Evolutionary conservation across 1,284 basidiomycete genomes (phyloP), one percentile per base, ranked within the genome.

Genomic region (Marasmius oreades): DNA sequence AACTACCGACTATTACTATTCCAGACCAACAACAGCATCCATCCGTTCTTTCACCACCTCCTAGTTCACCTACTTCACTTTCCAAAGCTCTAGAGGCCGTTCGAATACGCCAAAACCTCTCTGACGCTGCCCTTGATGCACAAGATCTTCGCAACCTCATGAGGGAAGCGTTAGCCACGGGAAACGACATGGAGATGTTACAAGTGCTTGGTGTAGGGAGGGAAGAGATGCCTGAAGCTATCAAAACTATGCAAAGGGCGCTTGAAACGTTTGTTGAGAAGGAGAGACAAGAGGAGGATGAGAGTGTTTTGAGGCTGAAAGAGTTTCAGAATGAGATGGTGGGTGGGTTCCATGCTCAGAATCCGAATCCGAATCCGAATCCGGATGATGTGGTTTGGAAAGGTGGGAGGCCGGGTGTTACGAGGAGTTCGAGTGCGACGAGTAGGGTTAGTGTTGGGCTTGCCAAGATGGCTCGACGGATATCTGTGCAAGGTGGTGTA

Each of bases 151-250:
- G 82, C 1, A 72, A 75, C 55, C 75, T 86, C 48, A 78, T 92
- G 75, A 77, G 76, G 2, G 69, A 69, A 3, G 86, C 86, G 7
- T 67, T 91, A 48, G 70, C 78, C 51, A 76, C 79, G 5, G 77
- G 76, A 44, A 84, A 71, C 63, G 89, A 92, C 63, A 78, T 75
- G 14, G 81, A 83, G 61, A 83, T 92, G 76, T 70, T 88, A 31
- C 72, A 77, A 36, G 75, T 85, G 8, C 71, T 91, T 56, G 83
- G 87, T 61, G 78, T 89, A 20, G 77, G 78, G 34, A 75, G 79
- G 58, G 79, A 82, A 47, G 86, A 91, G 68, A 86, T 90, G 75
- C 85, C 86, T 0, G 90, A 92, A 67, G 88, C 88, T 18, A 81
- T 90, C 66, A 89, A 89, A 72, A 86, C 89, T 3, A 75, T 92